Evolutionary conservation across 306 rosid genomes (phyloP), one percentile per base, ranked within the genome.

Genomic region (Parietaria judaica): DNA sequence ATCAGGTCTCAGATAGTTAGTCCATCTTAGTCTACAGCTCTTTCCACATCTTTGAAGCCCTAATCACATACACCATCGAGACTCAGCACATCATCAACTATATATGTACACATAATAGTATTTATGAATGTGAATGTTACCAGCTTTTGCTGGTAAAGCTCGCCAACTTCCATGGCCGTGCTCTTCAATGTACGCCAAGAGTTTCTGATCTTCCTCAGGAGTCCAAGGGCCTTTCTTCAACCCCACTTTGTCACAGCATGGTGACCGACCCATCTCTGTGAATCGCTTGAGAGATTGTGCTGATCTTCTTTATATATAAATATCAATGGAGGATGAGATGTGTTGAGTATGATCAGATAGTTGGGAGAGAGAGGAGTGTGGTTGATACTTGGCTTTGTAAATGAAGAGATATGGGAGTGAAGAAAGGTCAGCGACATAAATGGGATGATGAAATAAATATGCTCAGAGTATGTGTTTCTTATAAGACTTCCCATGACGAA

Each of bases 191-290:
- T 81, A 94, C 71, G 94, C 97, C 64, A 94, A 78, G 71, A 94
- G 99, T 51, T 94, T 89, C 72, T 94, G 99, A 70, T 94, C 99
- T 81, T 94, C 99, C 72, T 94, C 99, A 2, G 99, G 97, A 39
- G 97, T 94, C 99, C 99, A 94, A 49, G 99, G 99, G 14, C 99
- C 99, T 83, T 89, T 94, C 91, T 94, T 94, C 73, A 94, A 83
- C 23, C 99, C 99, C 14, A 86, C 94, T 69, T 94, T 94, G 78
- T 94, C 99, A 49, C 97, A 94, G 77, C 99, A 94, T 45, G 97
- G 99, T 66, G 99, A 94, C 65, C 99, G 72, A 64, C 99, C 99
- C 99, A 94, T 92, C 73, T 70, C 17, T 66, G 62, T 67, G 67
- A 54, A 68, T 15, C 15, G 7, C 54, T 34, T 23, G 12, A 17